Evolutionary conservation across 2,329 filamentous ascomycete genomes (phyloP).

Genomic region (Hymenoscyphus occultus): DNA sequence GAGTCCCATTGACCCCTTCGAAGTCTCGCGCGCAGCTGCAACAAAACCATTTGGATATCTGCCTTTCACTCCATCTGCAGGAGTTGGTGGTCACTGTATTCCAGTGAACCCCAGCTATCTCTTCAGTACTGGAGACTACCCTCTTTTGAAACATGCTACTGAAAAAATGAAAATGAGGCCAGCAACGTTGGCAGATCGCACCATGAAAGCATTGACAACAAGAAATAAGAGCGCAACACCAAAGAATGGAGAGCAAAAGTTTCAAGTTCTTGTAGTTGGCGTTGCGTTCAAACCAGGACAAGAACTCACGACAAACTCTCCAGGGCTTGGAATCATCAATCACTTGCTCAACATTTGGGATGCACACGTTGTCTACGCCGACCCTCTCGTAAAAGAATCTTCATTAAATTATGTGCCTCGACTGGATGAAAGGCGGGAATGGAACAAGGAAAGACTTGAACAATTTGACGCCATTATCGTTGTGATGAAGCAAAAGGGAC

Average conservation of each 20-base stretch:
- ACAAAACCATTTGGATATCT: conserved; percentile 54
- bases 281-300: conserved; percentile 20
- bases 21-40: conserved; percentile 48
- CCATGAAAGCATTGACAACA: not conserved
- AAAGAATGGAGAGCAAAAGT: not conserved
- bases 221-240: not conserved
- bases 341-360: not conserved
- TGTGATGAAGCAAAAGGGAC: not conserved
- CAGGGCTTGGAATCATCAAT: conserved; percentile 8
- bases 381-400: conserved; percentile 3
- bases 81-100: conserved; percentile 56
- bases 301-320: conserved; percentile 11
- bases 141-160: conserved; percentile 39
- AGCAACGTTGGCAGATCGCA: conserved; percentile 9
- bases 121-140: conserved; percentile 46
- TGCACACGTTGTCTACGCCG: conserved; percentile 3
- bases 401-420: conserved; percentile 2
- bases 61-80: conserved; percentile 46
- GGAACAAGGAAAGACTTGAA: not conserved
- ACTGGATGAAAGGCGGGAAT: not conserved
- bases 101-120: conserved; percentile 55
- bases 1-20: conserved; percentile 48
- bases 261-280: conserved; percentile 15
- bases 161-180: conserved; percentile 13
- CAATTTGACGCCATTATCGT: conserved; percentile 5